phyloP scores from a whole-genome alignment of 2,329 filamentous ascomycete species.

The Pseudogymnoascus sp. region DNA sequence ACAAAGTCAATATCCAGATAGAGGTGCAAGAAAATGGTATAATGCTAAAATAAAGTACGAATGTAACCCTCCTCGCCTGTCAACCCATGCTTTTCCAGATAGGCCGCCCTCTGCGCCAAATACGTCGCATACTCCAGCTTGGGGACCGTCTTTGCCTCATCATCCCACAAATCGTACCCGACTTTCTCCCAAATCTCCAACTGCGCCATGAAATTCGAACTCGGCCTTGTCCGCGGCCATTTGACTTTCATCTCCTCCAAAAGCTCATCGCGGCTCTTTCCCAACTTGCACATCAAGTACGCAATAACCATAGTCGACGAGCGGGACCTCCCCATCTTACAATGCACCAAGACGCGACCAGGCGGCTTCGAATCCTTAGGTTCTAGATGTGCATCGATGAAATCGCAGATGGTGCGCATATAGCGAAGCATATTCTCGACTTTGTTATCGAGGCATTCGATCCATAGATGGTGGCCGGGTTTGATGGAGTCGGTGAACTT shows the following conservation, averaged over 20 bases:
- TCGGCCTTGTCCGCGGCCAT: conserved; percentile 25
- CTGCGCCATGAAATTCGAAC: conserved; percentile 30
- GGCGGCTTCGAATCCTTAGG: background rate
- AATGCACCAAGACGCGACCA: conserved; percentile 29
- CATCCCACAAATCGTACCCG: conserved; percentile 29
- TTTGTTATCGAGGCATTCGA: conserved; percentile 16
- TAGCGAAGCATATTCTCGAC: conserved; percentile 16
- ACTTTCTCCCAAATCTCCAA: conserved; percentile 30
- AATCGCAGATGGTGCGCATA: conserved; percentile 20
- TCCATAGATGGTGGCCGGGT: conserved; percentile 13
- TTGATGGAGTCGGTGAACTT: conserved; percentile 14
- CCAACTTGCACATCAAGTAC: conserved; percentile 19
- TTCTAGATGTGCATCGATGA: conserved; percentile 19
- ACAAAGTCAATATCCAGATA: background rate
- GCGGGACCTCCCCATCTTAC: conserved; percentile 13
- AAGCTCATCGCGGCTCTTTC: conserved; percentile 17
- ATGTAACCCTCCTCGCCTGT: background rate
- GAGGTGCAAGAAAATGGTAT: background rate
- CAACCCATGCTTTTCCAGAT: conserved; percentile 16
- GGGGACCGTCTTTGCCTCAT: conserved; percentile 23
- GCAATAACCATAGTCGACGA: conserved; percentile 4
- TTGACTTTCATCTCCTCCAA: conserved; percentile 22
- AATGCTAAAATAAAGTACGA: background rate
- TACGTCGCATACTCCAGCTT: conserved; percentile 26
- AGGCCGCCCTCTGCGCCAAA: conserved; percentile 15